phyloP scores from a whole-genome alignment of 2,329 filamentous ascomycete genomes.

The Neofusicoccum cordaticola region DNA sequence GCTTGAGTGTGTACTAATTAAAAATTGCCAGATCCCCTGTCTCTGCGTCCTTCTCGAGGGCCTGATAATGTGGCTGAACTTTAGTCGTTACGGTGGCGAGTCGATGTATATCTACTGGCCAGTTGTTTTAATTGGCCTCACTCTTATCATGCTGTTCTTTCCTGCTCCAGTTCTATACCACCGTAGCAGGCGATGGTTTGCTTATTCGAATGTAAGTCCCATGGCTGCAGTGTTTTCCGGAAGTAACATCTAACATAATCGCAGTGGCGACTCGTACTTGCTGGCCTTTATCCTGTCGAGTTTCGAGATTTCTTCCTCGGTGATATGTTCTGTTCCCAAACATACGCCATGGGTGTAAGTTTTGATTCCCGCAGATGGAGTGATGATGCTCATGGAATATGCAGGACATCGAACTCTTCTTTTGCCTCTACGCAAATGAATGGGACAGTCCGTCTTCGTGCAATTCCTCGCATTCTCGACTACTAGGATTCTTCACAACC shows the following conservation, averaged over 20 bases:
- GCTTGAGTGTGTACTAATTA: conserved; percentile 66
- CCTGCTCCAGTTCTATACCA: conserved; percentile 73
- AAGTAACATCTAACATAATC: conserved; percentile 28
- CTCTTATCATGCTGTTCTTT: conserved; percentile 67
- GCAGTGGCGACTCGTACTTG: conserved; percentile 79
- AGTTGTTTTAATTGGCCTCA: conserved; percentile 70
- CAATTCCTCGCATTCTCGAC: conserved; percentile 79
- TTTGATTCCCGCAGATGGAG: not conserved
- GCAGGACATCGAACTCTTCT: conserved; percentile 87
- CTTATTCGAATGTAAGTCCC: conserved; percentile 75
- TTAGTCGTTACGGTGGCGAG: conserved; percentile 64
- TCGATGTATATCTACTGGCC: conserved; percentile 83
- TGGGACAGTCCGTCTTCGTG: conserved; percentile 75
- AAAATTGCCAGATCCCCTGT: conserved; percentile 64
- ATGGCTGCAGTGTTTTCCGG: not conserved
- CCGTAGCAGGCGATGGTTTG: conserved; percentile 77
- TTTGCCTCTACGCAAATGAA: conserved; percentile 79
- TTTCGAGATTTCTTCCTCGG: conserved; percentile 97
- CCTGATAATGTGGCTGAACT: conserved; percentile 85
- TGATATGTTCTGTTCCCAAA: conserved; percentile 95
- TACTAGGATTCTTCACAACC: conserved; percentile 80
- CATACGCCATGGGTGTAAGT: conserved; percentile 82
- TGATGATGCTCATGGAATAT: conserved; percentile 22
- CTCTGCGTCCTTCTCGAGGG: conserved; percentile 76
- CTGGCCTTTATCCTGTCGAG: conserved; percentile 88